Evolutionary conservation across 495 filamentous ascomycete species (phyloP), one percentile per base, ranked within the genome.

Genomic region (Trypethelium eluteriae): DNA sequence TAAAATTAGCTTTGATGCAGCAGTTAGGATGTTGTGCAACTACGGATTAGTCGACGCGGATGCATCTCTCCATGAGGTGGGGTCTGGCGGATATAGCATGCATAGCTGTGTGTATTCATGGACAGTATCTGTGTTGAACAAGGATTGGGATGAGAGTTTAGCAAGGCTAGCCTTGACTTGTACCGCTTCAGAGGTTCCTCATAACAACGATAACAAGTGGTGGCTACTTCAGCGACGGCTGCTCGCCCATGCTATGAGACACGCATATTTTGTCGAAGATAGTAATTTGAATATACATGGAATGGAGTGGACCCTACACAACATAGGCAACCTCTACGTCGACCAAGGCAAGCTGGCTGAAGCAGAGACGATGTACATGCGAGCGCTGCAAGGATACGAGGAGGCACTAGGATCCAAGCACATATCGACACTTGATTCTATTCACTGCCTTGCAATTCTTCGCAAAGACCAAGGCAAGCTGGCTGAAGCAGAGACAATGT

Each of bases 341-440:
- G 39, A 68, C 44, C 76, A 79, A 57, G 74, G 74, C 47, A 77
- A 75, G 70, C 65, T 75, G 25, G 62, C 69, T 7, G 67, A 79
- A 64, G 77, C 77, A 67, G 75, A 79, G 53, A 49, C 64, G 67
- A 76, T 80, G 74, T 77, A 75, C 65, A 62, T 71, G 67, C 70
- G 75, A 66, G 79, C 76, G 62, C 74, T 82, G 36, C 49, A 70
- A 69, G 76, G 73, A 65, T 67, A 68, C 11, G 77, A 80, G 71
- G 74, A 75, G 70, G 70, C 67, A 41, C 68, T 74, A 18, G 77
- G 78, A 39, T 68, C 69, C 64, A 71, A 81, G 67, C 78, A 80
- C 68, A 68, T 67, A 61, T 73, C 71, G 63, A 81, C 76, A 38
- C 75, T 81, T 6, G 39, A 49, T 14, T 79, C 74, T 46, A 65